A percentile compares a stretch with the other conserved stretches of the same genome.
Conservation (phyloP, 1,284 basidiomycete species). For the Heliocybe sulcata region DNA sequence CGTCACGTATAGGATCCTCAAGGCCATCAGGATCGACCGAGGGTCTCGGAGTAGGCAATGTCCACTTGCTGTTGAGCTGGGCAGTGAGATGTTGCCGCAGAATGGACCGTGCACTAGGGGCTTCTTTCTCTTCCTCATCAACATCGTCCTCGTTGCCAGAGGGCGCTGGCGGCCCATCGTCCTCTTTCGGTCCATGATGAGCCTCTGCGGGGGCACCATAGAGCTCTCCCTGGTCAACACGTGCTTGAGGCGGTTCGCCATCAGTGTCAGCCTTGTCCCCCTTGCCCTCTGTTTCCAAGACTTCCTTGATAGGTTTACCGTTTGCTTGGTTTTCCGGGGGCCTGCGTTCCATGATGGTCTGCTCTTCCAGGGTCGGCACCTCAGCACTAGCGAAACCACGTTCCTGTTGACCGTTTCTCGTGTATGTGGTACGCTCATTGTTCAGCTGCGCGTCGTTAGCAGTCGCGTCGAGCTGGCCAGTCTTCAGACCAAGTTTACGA, state of each 20-base stretch:
- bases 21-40: slow-evolving; percentile 73
- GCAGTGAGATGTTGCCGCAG: slow-evolving; percentile 50
- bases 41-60: slow-evolving; percentile 61
- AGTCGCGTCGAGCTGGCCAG: slow-evolving; percentile 25
- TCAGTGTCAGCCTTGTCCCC: slow-evolving; percentile 10
- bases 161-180: slow-evolving; percentile 39
- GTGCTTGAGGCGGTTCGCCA: slow-evolving; percentile 25
- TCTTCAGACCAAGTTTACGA: slow-evolving; percentile 37
- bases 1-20: slow-evolving; percentile 80
- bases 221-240: slow-evolving; percentile 32
- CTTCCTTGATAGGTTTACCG: slow-evolving; percentile 28
- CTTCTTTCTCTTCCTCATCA: slow-evolving; percentile 43
- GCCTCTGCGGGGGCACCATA: slow-evolving; percentile 52
- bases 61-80: slow-evolving; percentile 48
- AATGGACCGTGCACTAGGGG: slow-evolving; percentile 39
- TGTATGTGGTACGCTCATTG: slow-evolving; percentile 48
- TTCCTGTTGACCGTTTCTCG: slow-evolving; percentile 41
- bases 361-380: slow-evolving; percentile 72
- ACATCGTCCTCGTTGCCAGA: slow-evolving; percentile 36
- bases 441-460: slow-evolving; percentile 34
- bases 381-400: slow-evolving; percentile 58
- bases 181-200: slow-evolving; percentile 28
- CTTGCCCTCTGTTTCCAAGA: slow-evolving; percentile 13
- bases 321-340: slow-evolving; percentile 22
- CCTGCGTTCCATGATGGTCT: slow-evolving; percentile 39